phyloP scores from a whole-genome alignment of 192 early-diverging fungal genomes.

The Gaertneriomyces sp. region DNA sequence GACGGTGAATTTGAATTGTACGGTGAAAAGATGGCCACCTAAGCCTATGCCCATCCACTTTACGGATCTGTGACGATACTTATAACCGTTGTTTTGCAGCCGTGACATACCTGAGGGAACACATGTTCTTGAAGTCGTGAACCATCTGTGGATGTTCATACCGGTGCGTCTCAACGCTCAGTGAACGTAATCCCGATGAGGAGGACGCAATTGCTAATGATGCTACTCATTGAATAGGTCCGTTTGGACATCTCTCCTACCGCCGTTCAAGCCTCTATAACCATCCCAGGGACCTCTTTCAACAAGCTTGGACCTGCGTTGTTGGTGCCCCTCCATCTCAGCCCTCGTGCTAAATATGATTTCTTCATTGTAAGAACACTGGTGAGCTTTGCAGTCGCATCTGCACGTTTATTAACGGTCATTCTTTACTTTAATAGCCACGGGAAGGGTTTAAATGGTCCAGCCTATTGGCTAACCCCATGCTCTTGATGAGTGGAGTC shows the following conservation, averaged over 20 bases:
- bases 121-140: conserved; percentile 37
- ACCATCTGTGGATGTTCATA: conserved; percentile 28
- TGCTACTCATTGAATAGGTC: background rate
- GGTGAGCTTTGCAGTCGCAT: background rate
- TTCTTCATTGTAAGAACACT: conserved; percentile 21
- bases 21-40: conserved; percentile 2
- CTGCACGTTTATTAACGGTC: background rate
- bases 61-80: background rate
- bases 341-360: conserved; percentile 14
- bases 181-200: background rate
- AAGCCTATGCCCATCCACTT: background rate
- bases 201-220: background rate
- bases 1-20: conserved; percentile 42
- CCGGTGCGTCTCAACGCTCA: conserved; percentile 19
- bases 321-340: conserved; percentile 6
- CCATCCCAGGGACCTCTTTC: conserved; percentile 11
- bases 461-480: conserved; percentile 61
- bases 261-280: conserved; percentile 12
- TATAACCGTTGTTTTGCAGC: conserved; percentile 12
- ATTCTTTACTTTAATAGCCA: conserved; percentile 14
- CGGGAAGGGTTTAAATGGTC: conserved; percentile 61
- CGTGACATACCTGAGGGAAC: conserved; percentile 34
- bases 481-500: conserved; percentile 64
- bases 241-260: conserved; percentile 6
- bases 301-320: background rate